Base-by-base conservation (phyloP, 192 early-diverging fungal genomes). In the Mortierella antarctica region DNA sequence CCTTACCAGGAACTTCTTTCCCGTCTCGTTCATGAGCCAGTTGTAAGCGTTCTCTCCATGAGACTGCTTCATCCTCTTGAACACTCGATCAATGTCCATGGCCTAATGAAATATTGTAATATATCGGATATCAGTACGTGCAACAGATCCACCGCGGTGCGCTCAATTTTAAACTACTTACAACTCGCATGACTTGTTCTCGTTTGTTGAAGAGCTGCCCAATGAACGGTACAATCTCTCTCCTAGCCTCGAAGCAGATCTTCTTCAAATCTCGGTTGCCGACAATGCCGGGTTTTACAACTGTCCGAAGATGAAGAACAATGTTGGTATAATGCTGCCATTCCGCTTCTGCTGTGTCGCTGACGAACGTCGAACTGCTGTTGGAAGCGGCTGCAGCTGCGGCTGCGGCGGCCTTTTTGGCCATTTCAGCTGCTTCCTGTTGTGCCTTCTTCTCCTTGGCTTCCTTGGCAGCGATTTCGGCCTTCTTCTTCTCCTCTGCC, bases 1-100 rank as follows among this genome's bases (percentile, higher is more conserved):
- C 57, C 75, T 62, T 88, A 92, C 91, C 60, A 90, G 74, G 23
- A 92, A 61, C 52, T 79, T 65, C 62, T 93, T 93, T 7, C 89
- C 84, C 4, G 85, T 50, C 45, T 84, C 58, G 52, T 91, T 89
- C 76, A 93, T 67, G 20, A 86, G 63, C 86, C 86, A 85, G 17
- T 82, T 66, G 62, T 87, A 74, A 7, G 73, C 74, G n/a, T 41
- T 59, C 46, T 83, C 72, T 17, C 57, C 57, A 17, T 67, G 57
- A 61, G 67, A 41, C 57, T 56, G 45, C 62, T 51, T 31, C n/a
- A 53, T 67, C 6, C 63, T 54, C 52, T 62, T 67, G 54, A 80
- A 80, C 12, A 66, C 48, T 11, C n/a, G 31, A 21, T 80, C 70
- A 21, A 80, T 56, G 5, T 71, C 70, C 2, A 58, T 71, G 0